A percentile compares a stretch with the other conserved stretches of the same genome.
These are phyloP conservation scores for Cerioporus squamosus DNA, from an alignment of 1,284 basidiomycete species.

Conservation along the genomic window DNA sequence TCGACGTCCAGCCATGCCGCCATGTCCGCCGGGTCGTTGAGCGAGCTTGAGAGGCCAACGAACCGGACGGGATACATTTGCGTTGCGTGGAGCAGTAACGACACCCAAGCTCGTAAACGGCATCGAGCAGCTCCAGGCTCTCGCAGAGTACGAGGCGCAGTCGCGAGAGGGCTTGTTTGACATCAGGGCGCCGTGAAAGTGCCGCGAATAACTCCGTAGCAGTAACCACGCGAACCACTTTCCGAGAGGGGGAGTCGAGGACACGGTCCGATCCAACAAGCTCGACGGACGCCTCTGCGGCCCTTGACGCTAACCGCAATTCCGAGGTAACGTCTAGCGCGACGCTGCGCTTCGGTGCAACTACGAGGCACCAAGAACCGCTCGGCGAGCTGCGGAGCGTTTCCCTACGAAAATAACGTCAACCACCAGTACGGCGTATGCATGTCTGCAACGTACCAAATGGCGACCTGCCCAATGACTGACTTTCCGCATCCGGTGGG, in stretches of 20 bases:
- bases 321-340: conserved; percentile 55
- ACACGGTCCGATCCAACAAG: conserved; percentile 34
- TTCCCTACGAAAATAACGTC: conserved; percentile 44
- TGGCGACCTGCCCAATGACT: conserved; percentile 63
- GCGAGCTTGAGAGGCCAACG: conserved; percentile 79
- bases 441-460: conserved; percentile 59
- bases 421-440: neutral
- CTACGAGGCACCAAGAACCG: conserved; percentile 57
- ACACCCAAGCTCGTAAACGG: conserved; percentile 85
- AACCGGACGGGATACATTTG: conserved; percentile 70
- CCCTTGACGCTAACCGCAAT: conserved; percentile 46
- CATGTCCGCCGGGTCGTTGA: conserved; percentile 82
- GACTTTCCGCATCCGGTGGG: conserved; percentile 88
- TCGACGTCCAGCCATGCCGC: conserved; percentile 86
- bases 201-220: conserved; percentile 52
- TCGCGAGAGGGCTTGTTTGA: conserved; percentile 37
- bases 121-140: conserved; percentile 85
- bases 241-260: conserved; percentile 41
- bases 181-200: conserved; percentile 37
- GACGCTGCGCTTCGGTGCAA: conserved; percentile 55
- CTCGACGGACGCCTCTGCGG: conserved; percentile 51
- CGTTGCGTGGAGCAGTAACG: conserved; percentile 68
- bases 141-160: conserved; percentile 82
- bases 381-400: conserved; percentile 42
- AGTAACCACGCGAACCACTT: conserved; percentile 58